A percentile compares a stretch with the other conserved stretches of the same genome.
phyloP scores from a whole-genome alignment of 768 basidiomycete species.

The Ephemerocybe angulata region DNA sequence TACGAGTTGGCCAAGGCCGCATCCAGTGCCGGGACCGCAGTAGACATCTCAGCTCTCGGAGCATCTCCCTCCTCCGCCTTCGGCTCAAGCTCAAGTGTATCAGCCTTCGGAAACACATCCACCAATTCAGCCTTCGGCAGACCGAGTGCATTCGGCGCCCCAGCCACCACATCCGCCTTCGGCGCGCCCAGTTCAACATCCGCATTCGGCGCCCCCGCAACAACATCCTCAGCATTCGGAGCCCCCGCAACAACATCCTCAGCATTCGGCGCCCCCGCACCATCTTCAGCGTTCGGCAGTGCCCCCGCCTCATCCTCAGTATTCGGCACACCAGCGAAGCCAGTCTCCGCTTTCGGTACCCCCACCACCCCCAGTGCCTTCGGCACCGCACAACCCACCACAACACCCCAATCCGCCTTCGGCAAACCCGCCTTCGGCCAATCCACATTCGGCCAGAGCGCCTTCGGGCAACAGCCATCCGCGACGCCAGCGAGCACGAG shows the following conservation, averaged over 20 bases:
- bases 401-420: slow-evolving; percentile 18
- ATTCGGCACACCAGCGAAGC: slow-evolving; percentile 29
- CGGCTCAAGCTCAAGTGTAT: slow-evolving; percentile 14
- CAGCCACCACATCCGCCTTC: slow-evolving; percentile 6
- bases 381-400: no score
- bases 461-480: no score
- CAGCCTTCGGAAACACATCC: neutral
- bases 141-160: neutral
- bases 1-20: slow-evolving; percentile 32
- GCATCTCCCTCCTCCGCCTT: neutral
- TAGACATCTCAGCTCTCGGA: neutral
- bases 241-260: slow-evolving; percentile 22
- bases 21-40: neutral
- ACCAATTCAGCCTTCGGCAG: neutral
- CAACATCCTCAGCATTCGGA: slow-evolving; percentile 35
- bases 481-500: slow-evolving; percentile 11
- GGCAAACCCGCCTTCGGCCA: slow-evolving; percentile 30
- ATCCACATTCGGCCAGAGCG: slow-evolving; percentile 28
- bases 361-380: slow-evolving; percentile 15
- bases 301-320: slow-evolving; percentile 18
- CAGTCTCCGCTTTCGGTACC: slow-evolving; percentile 23
- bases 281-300: slow-evolving; percentile 29
- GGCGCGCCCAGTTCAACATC: slow-evolving; percentile 11
- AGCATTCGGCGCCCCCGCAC: slow-evolving; percentile 34
- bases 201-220: slow-evolving; percentile 21